phyloP scores from a whole-genome alignment of 2,329 filamentous ascomycete species.

The Aspergillus sp. region DNA sequence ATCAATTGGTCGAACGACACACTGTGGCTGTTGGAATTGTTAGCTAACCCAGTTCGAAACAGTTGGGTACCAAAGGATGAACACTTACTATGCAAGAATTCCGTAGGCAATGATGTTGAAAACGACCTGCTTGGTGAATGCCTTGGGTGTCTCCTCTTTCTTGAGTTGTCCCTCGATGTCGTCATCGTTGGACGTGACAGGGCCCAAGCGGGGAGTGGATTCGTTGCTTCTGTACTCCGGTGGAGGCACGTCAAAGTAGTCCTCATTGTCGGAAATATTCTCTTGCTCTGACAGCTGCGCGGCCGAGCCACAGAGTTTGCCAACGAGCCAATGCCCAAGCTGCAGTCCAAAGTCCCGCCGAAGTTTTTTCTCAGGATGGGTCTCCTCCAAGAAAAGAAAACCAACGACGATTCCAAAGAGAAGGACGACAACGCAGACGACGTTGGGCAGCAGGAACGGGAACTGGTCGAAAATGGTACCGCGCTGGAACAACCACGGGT shows the following conservation, averaged over 20 bases:
- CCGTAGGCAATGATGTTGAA: constrained; percentile 86
- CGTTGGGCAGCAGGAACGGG: constrained; percentile 84
- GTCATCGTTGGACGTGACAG: constrained; percentile 28
- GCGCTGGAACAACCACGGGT: constrained; percentile 64
- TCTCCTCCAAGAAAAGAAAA: constrained; percentile 86
- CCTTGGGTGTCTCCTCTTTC: constrained; percentile 44
- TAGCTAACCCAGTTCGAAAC: constrained; percentile 31
- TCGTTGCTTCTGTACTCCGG: constrained; percentile 61
- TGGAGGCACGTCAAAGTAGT: constrained; percentile 53
- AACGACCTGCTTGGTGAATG: constrained; percentile 78
- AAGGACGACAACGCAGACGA: constrained; percentile 80
- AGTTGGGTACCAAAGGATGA: constrained; percentile 2
- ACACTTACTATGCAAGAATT: constrained; percentile 84
- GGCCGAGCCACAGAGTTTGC: constrained; percentile 21
- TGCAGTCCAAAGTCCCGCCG: constrained; percentile 70
- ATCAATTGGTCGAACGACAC: constrained; percentile 94
- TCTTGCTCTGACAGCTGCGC: constrained; percentile 41
- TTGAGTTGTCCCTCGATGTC: constrained; percentile 39
- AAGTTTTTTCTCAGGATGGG: constrained; percentile 73
- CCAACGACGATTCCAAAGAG: constrained; percentile 69
- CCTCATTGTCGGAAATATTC: constrained; percentile 24
- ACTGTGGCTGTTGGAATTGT: constrained; percentile 62
- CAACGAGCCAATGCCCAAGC: constrained; percentile 63
- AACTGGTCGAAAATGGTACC: constrained; percentile 77
- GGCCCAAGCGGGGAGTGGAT: constrained; percentile 46